These are phyloP conservation scores for Pulveroboletus sp. DNA, from an alignment of 768 basidiomycete genomes.

Conservation along the genomic window DNA sequence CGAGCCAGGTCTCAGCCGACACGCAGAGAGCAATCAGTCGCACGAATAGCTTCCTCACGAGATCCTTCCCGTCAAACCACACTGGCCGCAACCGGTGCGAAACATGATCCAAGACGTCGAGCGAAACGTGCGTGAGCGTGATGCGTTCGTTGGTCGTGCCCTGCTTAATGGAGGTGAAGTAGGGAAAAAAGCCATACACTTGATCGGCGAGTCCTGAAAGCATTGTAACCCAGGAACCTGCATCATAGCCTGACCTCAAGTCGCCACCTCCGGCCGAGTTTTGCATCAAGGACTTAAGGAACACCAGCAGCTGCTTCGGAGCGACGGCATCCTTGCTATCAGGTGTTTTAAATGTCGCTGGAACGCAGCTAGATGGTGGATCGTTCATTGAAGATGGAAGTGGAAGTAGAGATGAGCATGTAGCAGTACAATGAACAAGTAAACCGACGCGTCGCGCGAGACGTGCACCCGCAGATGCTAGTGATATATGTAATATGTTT, in stretches of 20 bases:
- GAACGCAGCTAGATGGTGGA: constrained; percentile 24
- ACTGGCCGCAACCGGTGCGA: constrained; percentile 49
- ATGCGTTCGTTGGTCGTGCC: constrained; percentile 54
- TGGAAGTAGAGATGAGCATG: background rate
- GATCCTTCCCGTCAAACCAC: constrained; percentile 41
- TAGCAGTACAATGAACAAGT: background rate
- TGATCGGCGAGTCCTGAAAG: constrained; percentile 50
- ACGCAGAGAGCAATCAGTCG: constrained; percentile 52
- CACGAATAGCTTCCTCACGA: constrained; percentile 48
- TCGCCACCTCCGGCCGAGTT: constrained; percentile 32
- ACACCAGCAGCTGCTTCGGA: constrained; percentile 41
- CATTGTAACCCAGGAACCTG: constrained; percentile 46
- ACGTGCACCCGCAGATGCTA: background rate
- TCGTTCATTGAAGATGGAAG: constrained; percentile 20
- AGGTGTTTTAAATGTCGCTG: constrained; percentile 32
- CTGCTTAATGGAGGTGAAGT: constrained; percentile 49
- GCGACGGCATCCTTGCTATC: constrained; percentile 22
- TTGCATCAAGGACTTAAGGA: constrained; percentile 38
- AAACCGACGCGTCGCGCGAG: background rate
- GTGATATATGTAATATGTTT: no score
- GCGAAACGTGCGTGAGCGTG: constrained; percentile 47
- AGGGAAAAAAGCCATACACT: constrained; percentile 52
- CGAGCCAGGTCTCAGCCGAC: constrained; percentile 57
- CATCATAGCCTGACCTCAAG: constrained; percentile 30
- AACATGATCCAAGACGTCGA: constrained; percentile 52